Percentiles rank a stretch among this genome's conserved stretches.
Evolutionary conservation across 129 eudicot genomes (phyloP).

Genomic region (Flaveria linearis): DNA sequence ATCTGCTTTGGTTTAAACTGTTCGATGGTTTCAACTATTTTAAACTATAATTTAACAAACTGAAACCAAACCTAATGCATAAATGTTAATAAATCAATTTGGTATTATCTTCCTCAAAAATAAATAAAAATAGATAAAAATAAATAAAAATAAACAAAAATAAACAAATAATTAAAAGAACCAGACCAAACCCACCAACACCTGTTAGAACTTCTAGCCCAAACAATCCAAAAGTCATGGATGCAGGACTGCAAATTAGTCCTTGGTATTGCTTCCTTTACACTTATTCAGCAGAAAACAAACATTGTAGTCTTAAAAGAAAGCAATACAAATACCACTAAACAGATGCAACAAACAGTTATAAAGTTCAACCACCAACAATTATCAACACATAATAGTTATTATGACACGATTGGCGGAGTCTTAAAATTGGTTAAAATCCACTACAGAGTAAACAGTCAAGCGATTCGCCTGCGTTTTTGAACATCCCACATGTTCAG

Average conservation of each 20-base stretch:
- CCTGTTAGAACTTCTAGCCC: not conserved
- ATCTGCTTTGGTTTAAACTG: no score
- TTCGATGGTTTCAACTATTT: no score
- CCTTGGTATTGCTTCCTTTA: not conserved
- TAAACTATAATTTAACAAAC: no score
- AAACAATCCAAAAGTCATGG: no score
- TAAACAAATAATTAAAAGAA: not conserved
- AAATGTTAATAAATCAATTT: not conserved
- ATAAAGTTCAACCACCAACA: slow-evolving; percentile 8
- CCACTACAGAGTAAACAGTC: not conserved
- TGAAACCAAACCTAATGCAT: not conserved
- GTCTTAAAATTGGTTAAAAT: not conserved
- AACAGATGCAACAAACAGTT: not conserved
- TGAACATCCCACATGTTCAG: slow-evolving; percentile 51
- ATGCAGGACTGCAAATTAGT: not conserved
- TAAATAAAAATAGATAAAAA: no score
- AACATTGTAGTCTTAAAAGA: not conserved
- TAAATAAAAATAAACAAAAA: no score
- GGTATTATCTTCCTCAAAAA: not conserved
- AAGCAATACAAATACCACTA: not conserved
- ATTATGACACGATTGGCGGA: not conserved
- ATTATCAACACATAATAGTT: slow-evolving; percentile 7
- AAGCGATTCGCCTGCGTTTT: slow-evolving; percentile 31
- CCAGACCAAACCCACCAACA: not conserved
- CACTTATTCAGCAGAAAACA: not conserved